These are phyloP conservation scores for Piedraia hortae DNA, from an alignment of 2,329 filamentous ascomycete species.

Conservation along the genomic window DNA sequence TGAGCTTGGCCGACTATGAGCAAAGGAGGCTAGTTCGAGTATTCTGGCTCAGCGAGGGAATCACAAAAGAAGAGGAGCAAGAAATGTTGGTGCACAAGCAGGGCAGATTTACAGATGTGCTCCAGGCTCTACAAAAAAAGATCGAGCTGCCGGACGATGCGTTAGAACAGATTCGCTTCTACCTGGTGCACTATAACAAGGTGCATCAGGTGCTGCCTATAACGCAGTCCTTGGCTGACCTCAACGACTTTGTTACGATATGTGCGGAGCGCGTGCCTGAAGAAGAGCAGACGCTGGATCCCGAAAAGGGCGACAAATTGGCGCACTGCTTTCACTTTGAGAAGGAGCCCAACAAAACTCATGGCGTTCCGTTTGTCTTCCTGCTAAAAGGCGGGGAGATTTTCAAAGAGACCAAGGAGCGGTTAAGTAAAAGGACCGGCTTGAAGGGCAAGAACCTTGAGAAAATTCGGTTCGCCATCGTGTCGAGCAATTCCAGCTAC, in stretches of 20 bases:
- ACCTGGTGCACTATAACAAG: slow-evolving; percentile 58
- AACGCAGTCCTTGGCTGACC: slow-evolving; percentile 45
- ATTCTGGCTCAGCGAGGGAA: slow-evolving; percentile 64
- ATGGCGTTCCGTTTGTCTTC: slow-evolving; percentile 81
- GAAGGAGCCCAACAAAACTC: slow-evolving; percentile 54
- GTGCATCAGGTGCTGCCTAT: slow-evolving; percentile 50
- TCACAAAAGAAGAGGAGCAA: slow-evolving; percentile 64
- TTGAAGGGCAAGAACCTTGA: slow-evolving; percentile 96
- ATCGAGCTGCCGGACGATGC: slow-evolving; percentile 51
- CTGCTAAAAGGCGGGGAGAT: slow-evolving; percentile 58
- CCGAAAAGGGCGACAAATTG: slow-evolving; percentile 37
- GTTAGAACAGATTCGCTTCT: slow-evolving; percentile 46
- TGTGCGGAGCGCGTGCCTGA: slow-evolving; percentile 60
- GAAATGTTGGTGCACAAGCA: slow-evolving; percentile 76
- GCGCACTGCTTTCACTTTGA: slow-evolving; percentile 83
- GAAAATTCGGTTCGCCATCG: slow-evolving; percentile 85
- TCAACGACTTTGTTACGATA: slow-evolving; percentile 64
- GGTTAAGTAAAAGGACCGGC: slow-evolving; percentile 73
- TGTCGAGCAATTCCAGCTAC: slow-evolving; percentile 36
- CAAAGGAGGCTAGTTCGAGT: slow-evolving; percentile 72
- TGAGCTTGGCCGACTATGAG: slow-evolving; percentile 77
- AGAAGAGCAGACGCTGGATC: slow-evolving; percentile 24
- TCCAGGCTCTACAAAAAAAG: slow-evolving; percentile 53
- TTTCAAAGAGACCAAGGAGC: slow-evolving; percentile 79
- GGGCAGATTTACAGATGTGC: slow-evolving; percentile 51